These are phyloP conservation scores for Plantago major DNA, from an alignment of 257 asterid genomes.

Conservation along the genomic window DNA sequence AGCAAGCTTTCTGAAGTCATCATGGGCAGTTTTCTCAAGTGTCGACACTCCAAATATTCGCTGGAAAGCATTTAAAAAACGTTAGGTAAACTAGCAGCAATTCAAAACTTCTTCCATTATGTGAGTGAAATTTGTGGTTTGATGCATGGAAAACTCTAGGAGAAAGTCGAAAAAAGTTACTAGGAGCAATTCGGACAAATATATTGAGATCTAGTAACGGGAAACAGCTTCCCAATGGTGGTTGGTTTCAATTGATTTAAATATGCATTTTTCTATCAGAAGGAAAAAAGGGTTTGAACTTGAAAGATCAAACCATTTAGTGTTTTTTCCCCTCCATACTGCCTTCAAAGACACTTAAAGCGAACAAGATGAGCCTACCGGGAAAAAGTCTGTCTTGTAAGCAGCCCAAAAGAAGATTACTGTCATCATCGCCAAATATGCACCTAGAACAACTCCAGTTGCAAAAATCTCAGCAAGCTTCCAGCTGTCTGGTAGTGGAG, in stretches of 20 bases:
- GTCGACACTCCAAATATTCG: conserved; percentile 78
- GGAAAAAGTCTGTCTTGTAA: conserved; percentile 81
- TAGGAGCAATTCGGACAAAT: not conserved
- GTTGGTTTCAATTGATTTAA: not conserved
- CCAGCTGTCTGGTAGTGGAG: conserved; percentile 99
- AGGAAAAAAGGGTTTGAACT: not conserved
- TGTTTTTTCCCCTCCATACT: too few species aligned
- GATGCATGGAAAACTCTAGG: not conserved
- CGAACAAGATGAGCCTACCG: conserved; percentile 40
- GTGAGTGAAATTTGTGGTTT: too few species aligned
- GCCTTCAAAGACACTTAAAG: conserved; percentile 1
- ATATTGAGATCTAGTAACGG: too few species aligned
- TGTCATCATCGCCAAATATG: conserved; percentile 96
- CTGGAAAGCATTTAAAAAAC: conserved; percentile 33
- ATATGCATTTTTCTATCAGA: not conserved
- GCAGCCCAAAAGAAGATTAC: conserved; percentile 98
- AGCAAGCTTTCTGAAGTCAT: conserved; percentile 93
- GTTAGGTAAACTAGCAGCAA: conserved; percentile 7
- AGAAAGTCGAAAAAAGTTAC: not conserved
- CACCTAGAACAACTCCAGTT: conserved; percentile 85
- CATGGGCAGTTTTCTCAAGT: conserved; percentile 83
- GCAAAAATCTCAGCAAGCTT: conserved; percentile 87
- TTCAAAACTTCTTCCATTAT: not conserved
- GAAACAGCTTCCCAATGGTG: too few species aligned
- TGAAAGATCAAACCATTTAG: too few species aligned